Base-by-base conservation (phyloP, 2,329 filamentous ascomycete genomes). In the Diaporthe vaccinii region DNA sequence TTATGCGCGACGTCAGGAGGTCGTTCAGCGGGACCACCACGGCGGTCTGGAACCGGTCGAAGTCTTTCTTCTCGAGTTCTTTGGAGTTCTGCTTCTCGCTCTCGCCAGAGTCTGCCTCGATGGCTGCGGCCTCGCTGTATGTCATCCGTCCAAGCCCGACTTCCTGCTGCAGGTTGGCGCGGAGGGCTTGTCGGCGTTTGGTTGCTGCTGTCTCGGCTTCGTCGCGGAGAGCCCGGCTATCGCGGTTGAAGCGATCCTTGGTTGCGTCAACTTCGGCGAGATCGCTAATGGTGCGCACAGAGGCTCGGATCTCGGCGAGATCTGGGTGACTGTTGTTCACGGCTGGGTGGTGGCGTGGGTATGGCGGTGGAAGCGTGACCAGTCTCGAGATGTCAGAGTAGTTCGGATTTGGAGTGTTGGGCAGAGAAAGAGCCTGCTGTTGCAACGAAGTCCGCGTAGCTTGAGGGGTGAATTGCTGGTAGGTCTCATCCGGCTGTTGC, bases 301-400 rank as follows among this genome's bases (percentile, higher is more conserved):
- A 89, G 4, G 89, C 91, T 68, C 97, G 92, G 62, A 94, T 96
- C 1, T 91, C 89, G 0, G 93, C 90, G n/a, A 99, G 89, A 78
- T 97, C 93, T 0, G 97, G 97, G 81, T 99, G 97, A 79, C 91
- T 97, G 81, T 98, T 99, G 83, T 98, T 98, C 22, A 98, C 94
- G 0, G 97, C 97, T 12, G 97, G 97, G 80, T 98, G 94, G 81
- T 98, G 96, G 10, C 96, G 93, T 1, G 97, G 97, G 82, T 98
- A 98, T 2, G 97, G 94, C 1, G 97, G 97, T 12, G 97, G 97
- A 41, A 99, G 88, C 0, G 97, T 98, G 6, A 99, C 94, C 1
- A 99, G 90, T 39, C 97, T 91, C 4, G 97, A 98, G 36, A 98
- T 93, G 80, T 99, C 96, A 4, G 98, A 85, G 75, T 91, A 91